These are phyloP conservation scores for Lecanoromycetidae sp. DNA, from an alignment of 2,329 filamentous ascomycete species.

Conservation along the genomic window DNA sequence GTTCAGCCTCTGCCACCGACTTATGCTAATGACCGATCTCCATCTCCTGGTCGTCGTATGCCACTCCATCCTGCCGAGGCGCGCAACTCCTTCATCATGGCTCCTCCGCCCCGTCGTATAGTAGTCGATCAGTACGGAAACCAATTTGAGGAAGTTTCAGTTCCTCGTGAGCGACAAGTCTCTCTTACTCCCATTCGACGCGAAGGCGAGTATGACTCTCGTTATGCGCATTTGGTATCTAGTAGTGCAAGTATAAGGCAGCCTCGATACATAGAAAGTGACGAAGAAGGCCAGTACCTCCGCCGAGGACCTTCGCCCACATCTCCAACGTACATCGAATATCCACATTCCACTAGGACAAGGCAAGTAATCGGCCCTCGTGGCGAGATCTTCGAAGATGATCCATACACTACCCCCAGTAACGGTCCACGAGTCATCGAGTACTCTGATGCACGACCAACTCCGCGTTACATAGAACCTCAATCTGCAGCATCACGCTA, in stretches of 20 bases:
- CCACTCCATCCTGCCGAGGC: conserved; percentile 28
- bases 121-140: conserved; percentile 74
- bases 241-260: conserved; percentile 8
- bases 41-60: conserved; percentile 34
- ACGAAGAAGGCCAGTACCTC: conserved; percentile 15
- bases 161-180: conserved; percentile 28
- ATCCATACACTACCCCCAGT: conserved; percentile 10
- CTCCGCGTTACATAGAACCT: no score
- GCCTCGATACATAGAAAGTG: conserved; percentile 9
- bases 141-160: conserved; percentile 54
- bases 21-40: conserved; percentile 30
- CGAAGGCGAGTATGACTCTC: conserved; percentile 8
- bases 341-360: conserved; percentile 3
- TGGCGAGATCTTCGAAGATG: conserved; percentile 11
- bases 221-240: conserved; percentile 13
- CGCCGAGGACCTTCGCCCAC: conserved; percentile 5
- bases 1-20: conserved; percentile 23
- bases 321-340: conserved; percentile 13
- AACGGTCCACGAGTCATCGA: conserved; percentile 10
- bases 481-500: no score
- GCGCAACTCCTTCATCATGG: conserved; percentile 33
- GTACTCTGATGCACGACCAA: conserved; percentile 10
- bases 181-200: conserved; percentile 22
- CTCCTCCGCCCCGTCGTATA: conserved; percentile 51
- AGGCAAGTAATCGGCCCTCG: conserved; percentile 7